Evolutionary conservation across 208 protist genomes (phyloP), one percentile per base, ranked within the genome.

Genomic region (Endotrypanum monterogeii): DNA sequence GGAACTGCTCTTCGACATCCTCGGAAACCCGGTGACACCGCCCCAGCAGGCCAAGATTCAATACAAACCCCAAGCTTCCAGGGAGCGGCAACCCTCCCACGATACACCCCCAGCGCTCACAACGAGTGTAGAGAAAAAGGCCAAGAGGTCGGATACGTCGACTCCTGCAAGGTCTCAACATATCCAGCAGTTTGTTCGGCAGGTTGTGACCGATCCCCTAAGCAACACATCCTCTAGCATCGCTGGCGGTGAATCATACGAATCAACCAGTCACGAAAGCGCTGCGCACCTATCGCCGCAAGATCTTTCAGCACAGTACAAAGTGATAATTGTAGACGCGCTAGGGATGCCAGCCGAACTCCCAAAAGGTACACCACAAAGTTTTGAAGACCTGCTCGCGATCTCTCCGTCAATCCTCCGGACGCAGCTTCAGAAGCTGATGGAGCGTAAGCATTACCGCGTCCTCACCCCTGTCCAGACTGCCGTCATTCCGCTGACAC

Each of bases 341-440:
- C 78, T 88, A 32, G 91, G 91, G n/a, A 96, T 96, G 91, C 91
- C 91, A 6, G 83, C 85, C 2, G 82, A 88, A 25, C 44, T 90
- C 56, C 86, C 82, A 9, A 44, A 14, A 16, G 83, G 50, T 28
- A 75, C 87, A 2, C 84, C 89, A 9, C 68, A 69, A 41, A 84
- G 74, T 35, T 88, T 96, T 63, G 73, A 84, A 5, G 86, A 93
- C 46, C 73, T 96, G 8, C 58, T 84, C 3, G 62, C 63, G 50
- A 48, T 96, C 69, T 84, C 82, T 48, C 86, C 89, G 23, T 70
- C 68, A 20, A 82, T 72, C 44, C 82, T 92, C 6, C 79, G 77
- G 6, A 67, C 52, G 39, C 82, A 92, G 71, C 74, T 92, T 67
- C 61, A 78, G 67, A 67, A 83, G 28, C 67, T 92, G 30, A 74